Base-by-base conservation (phyloP, 768 basidiomycete species). In the Naganishia onofrii region DNA sequence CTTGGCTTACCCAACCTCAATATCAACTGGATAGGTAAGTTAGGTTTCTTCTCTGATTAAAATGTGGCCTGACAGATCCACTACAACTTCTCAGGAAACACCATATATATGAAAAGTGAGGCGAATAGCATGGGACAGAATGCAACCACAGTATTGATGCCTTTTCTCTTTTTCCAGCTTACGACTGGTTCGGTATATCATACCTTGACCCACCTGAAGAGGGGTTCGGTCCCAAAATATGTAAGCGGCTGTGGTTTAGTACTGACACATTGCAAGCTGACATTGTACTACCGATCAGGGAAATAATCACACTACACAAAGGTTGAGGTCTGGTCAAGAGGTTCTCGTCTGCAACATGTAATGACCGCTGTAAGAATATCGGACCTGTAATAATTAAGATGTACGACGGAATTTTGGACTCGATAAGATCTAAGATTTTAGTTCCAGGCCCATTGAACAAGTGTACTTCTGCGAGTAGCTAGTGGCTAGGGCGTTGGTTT, bases 1-100 rank as follows among this genome's bases (percentile, higher is more conserved):
- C 75, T 85, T 0, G 79, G 79, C 72, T 72, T 85, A 23, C 84
- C 84, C 0, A 75, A 74, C 5, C 72, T 79, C 13, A 51, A 67
- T 13, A 53, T 84, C 17, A 74, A 78, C 26, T 84, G 84, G 84
- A 21, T 44, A 5, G 60, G 60, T 63, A 34, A 44, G 60, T 19
- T 9, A 32, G 19, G 4, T 34, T 17, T 34, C 5, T 12, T 34
- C 3, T 60, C 26, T 26, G 3, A 12, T 10, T 4, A 42, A 42
- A 15, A 28, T 29, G 38, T 2, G 9, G 9, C 1, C 15, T 26
- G 15, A 17, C 36, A 23, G 15, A 21, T 10, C 29, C 38, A 12
- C 13, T 34, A 3, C 1, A 28, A 42, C 34, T 12, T 12, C 3
- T 7, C 81, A 81, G 84, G 84, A 3, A 84, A 83, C 69, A 77